Conservation (phyloP, 2,329 filamentous ascomycete genomes). For the Kalaharituber pfeilii region DNA sequence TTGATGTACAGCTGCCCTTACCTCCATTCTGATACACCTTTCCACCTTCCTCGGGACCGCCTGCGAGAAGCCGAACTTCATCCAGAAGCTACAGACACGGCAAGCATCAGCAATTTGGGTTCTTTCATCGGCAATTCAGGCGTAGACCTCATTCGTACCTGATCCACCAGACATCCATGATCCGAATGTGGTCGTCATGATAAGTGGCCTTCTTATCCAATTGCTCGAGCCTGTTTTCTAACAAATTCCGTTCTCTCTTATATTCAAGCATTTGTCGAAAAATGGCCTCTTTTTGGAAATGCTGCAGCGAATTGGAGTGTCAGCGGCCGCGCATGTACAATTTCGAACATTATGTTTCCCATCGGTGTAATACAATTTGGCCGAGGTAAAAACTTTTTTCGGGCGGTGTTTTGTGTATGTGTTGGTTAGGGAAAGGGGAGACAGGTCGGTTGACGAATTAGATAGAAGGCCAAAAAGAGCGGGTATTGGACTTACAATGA, state of each 20-base stretch:
- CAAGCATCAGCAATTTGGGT: slow-evolving; percentile 11
- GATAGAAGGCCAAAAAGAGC: not conserved
- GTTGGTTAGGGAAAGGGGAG: not conserved
- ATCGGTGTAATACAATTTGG: not conserved
- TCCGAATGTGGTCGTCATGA: slow-evolving; percentile 82
- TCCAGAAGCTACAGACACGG: slow-evolving; percentile 37
- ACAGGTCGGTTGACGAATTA: not conserved
- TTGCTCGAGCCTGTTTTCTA: slow-evolving; percentile 67
- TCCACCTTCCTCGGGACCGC: slow-evolving; percentile 32
- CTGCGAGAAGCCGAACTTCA: slow-evolving; percentile 43
- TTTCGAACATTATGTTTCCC: not conserved
- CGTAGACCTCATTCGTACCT: slow-evolving; percentile 41
- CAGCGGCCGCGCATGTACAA: not conserved
- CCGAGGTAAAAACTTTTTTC: not conserved
- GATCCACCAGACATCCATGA: slow-evolving; percentile 87
- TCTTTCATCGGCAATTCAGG: not conserved
- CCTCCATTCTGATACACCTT: slow-evolving; percentile 31
- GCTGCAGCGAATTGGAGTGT: slow-evolving; percentile 34
- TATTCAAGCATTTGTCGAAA: slow-evolving; percentile 96
- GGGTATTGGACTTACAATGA: slow-evolving; percentile 20
- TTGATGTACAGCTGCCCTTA: slow-evolving; percentile 25
- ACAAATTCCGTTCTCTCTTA: slow-evolving; percentile 68
- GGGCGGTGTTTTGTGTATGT: slow-evolving; percentile 1
- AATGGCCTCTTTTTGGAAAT: slow-evolving; percentile 91
- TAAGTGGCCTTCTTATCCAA: slow-evolving; percentile 59